Evolutionary conservation across 805 yeast species (phyloP).

Genomic region (Suhomyces tanzawaensis): DNA sequence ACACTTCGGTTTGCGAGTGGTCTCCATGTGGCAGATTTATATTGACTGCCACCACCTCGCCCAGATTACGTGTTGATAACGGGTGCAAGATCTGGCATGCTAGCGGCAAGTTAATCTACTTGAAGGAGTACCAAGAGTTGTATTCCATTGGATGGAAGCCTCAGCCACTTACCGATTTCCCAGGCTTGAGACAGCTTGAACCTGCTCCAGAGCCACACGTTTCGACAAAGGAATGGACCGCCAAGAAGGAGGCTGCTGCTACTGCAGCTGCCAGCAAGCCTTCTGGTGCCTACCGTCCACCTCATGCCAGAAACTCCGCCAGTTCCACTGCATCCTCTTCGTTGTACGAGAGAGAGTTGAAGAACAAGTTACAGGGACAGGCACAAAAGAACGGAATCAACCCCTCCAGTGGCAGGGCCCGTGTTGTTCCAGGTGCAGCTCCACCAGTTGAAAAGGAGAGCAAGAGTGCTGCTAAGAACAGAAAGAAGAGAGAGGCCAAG

Average conservation of each 20-base stretch:
- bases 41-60: conserved; percentile 94
- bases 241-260: conserved; percentile 36
- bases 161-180: conserved; percentile 52
- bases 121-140: conserved; percentile 79
- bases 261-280: conserved; percentile 50
- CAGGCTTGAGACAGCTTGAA: conserved; percentile 47
- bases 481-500: conserved; percentile 69
- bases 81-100: conserved; percentile 93
- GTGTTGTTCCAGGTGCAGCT: conserved; percentile 59
- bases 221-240: conserved; percentile 60
- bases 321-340: conserved; percentile 34
- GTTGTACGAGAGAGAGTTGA: conserved; percentile 56
- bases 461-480: conserved; percentile 68
- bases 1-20: conserved; percentile 97
- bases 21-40: conserved; percentile 94
- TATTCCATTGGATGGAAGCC: conserved; percentile 84
- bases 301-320: conserved; percentile 71
- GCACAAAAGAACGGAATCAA: conserved; percentile 14
- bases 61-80: conserved; percentile 94
- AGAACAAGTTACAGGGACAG: conserved; percentile 13
- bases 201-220: conserved; percentile 67
- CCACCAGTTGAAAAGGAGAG: conserved; percentile 47
- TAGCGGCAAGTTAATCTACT: conserved; percentile 74
- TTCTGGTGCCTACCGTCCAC: conserved; percentile 93
- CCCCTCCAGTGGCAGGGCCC: conserved; percentile 27